phyloP scores from a whole-genome alignment of 192 early-diverging fungal genomes.

The Coemansia nantahalensis region DNA sequence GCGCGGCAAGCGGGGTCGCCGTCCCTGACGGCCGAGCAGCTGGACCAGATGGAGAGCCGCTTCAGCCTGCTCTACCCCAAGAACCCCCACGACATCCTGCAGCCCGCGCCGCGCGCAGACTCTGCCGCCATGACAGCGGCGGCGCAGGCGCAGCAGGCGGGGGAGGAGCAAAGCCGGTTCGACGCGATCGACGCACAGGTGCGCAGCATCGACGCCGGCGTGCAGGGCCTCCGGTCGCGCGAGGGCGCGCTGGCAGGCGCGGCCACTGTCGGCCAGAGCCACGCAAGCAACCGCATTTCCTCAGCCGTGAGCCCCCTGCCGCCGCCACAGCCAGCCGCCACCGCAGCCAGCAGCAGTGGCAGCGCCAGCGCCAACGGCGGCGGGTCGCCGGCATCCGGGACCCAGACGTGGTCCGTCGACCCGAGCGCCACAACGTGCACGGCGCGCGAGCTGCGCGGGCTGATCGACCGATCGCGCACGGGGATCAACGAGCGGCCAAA shows the following conservation, averaged over 20 bases:
- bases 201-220: conserved; percentile 22
- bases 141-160: conserved; percentile 11
- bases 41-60: conserved; percentile 43
- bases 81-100: conserved; percentile 7
- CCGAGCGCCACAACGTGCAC: too few species aligned
- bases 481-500: too few species aligned
- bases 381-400: too few species aligned
- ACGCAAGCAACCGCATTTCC: too few species aligned
- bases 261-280: too few species aligned
- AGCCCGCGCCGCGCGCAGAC: not conserved
- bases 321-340: too few species aligned
- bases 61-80: conserved; percentile 42
- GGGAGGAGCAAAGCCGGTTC: conserved; percentile 20
- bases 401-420: too few species aligned
- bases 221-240: conserved; percentile 6
- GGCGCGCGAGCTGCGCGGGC: too few species aligned
- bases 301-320: too few species aligned
- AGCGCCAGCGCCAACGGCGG: too few species aligned
- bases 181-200: conserved; percentile 46
- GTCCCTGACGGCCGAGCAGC: conserved; percentile 36
- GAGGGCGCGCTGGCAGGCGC: conserved; percentile 22
- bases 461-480: too few species aligned
- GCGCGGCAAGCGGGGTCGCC: conserved; percentile 3
- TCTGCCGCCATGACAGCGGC: not conserved
- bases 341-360: too few species aligned